Base-by-base conservation (phyloP, 208 protist genomes). In the Crithidia bombi region DNA sequence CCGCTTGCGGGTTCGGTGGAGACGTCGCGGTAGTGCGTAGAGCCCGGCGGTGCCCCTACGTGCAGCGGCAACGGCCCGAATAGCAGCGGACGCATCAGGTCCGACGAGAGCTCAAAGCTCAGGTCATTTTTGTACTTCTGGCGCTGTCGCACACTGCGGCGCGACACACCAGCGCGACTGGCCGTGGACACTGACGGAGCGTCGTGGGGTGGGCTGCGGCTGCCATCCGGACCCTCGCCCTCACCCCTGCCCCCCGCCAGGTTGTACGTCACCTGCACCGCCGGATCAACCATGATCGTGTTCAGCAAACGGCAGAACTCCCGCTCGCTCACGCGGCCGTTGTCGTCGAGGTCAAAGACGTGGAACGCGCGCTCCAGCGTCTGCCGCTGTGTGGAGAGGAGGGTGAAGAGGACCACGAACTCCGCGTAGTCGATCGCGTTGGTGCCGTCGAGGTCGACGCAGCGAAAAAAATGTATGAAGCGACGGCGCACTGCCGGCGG, bases 211-310 rank as follows among this genome's bases (percentile, higher is more conserved):
- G 10, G 1, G 5, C 32, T 6, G 10, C 19, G 6, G n/a, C 51
- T 25, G 41, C 28, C 46, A 3, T n/a, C n/a, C n/a, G n/a, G n/a
- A n/a, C 10, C 14, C n/a, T 35, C 15, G 26, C 5, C 46, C 11
- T 17, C n/a, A 1, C 12, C 14, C 7, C 32, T 25, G 30, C 26
- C 38, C 19, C 11, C 52, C 5, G 25, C 2, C 23, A 30, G 50
- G 1, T 55, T 17, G 59, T 28, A 69, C 17, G 15, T 23, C 39
- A 93, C 50, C 68, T 86, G 82, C 33, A 93, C 88, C 1, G 61
- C 68, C 3, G 82, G 81, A 51, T 93, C 88, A 26, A 91, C 78
- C 82, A 91, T 90, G 56, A 93, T 79, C 1, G 83, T 85, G 61
- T 91, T 89, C 14, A 93, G 28, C 15, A 93, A 49, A 12, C 73